phyloP scores from a whole-genome alignment of 768 basidiomycete species.

The Boletales sp. region DNA sequence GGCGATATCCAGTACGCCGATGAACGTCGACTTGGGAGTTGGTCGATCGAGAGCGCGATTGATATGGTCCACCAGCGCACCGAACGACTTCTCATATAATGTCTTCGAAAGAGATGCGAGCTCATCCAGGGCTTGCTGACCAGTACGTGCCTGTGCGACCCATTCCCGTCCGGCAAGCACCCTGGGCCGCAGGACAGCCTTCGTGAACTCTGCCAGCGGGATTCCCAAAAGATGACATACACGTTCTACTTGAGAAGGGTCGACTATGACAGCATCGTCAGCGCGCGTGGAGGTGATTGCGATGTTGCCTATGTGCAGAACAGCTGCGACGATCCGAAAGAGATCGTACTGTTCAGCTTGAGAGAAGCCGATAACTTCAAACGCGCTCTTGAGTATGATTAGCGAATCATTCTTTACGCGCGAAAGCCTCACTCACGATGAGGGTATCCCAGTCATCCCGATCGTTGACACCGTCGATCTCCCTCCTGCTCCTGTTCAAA shows the following conservation, averaged over 20 bases:
- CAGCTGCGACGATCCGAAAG: constrained; percentile 90
- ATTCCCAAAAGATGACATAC: constrained; percentile 92
- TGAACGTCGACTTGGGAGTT: constrained; percentile 88
- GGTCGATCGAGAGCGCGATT: constrained; percentile 94
- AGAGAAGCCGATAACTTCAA: constrained; percentile 89
- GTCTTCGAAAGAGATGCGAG: constrained; percentile 90
- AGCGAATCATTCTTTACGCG: constrained; percentile 1
- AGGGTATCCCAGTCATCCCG: constrained; percentile 81
- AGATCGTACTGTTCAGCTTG: constrained; percentile 82
- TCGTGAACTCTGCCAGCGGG: constrained; percentile 81
- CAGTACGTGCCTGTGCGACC: constrained; percentile 90
- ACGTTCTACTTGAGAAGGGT: constrained; percentile 81
- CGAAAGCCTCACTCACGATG: constrained; percentile 43
- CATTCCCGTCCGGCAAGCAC: constrained; percentile 95
- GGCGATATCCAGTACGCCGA: constrained; percentile 98
- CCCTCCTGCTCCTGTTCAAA: constrained; percentile 81
- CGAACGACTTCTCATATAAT: constrained; percentile 96
- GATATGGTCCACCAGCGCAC: constrained; percentile 89
- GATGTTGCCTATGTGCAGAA: constrained; percentile 96
- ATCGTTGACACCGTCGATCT: constrained; percentile 97
- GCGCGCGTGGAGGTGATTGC: constrained; percentile 71
- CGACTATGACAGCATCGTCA: constrained; percentile 75
- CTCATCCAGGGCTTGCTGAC: constrained; percentile 91
- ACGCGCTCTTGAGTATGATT: constrained; percentile 52
- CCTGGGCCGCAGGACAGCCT: constrained; percentile 83